phyloP scores from a whole-genome alignment of 176 grass and related monocot species.

The Thinopyrum elongatum region DNA sequence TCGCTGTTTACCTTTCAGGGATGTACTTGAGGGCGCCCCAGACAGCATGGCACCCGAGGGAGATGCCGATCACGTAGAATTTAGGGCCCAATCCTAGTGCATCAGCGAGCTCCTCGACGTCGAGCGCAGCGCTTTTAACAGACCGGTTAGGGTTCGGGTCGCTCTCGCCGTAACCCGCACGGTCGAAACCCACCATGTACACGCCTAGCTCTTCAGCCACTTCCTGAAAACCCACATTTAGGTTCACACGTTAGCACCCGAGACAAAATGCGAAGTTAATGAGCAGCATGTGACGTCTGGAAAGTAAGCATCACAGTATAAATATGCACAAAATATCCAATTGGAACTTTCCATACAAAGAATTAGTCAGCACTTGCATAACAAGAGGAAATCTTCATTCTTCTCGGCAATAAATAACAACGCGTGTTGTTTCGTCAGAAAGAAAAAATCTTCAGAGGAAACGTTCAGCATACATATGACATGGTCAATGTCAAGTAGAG shows the following conservation, averaged over 20 bases:
- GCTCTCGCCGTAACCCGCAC: slow-evolving; percentile 65
- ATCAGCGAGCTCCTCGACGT: slow-evolving; percentile 67
- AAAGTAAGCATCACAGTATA: neutral
- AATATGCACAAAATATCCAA: neutral
- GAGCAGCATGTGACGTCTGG: neutral
- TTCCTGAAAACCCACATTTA: slow-evolving; percentile 33
- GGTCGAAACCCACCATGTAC: slow-evolving; percentile 78
- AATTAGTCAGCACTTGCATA: neutral
- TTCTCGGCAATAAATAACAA: neutral
- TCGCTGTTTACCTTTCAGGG: slow-evolving; percentile 43
- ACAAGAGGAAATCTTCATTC: neutral
- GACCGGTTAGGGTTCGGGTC: slow-evolving; percentile 68
- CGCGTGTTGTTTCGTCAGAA: neutral
- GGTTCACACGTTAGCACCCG: neutral
- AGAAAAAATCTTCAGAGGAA: neutral
- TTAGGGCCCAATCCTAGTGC: slow-evolving; percentile 49
- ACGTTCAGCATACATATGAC: neutral
- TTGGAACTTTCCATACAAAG: neutral
- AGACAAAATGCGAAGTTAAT: neutral
- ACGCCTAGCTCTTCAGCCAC: slow-evolving; percentile 64
- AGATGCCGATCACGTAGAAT: slow-evolving; percentile 65
- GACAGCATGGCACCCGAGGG: slow-evolving; percentile 67
- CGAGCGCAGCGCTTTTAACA: slow-evolving; percentile 45
- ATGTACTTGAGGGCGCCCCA: slow-evolving; percentile 82
- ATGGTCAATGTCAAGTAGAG: neutral